These are phyloP conservation scores for Mycena maculata DNA, from an alignment of 768 basidiomycete genomes.

Conservation along the genomic window DNA sequence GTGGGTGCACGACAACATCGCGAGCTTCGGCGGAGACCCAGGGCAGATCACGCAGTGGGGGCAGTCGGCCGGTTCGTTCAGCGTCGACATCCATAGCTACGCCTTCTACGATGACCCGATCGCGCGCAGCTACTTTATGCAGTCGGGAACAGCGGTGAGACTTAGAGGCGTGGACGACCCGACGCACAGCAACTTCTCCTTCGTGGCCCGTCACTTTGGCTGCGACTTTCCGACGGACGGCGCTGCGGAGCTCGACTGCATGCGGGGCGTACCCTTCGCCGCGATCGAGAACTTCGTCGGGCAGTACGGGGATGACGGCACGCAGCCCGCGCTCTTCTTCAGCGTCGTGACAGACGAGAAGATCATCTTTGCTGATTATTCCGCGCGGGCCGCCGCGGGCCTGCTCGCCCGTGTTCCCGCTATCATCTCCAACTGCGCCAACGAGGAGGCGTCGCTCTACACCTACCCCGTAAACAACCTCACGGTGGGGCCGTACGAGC, in stretches of 20 bases:
- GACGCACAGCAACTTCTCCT: slow-evolving; percentile 6
- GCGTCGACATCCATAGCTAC: slow-evolving; percentile 5
- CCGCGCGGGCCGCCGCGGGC: slow-evolving; percentile 8
- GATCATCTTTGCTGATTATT: slow-evolving; percentile 10
- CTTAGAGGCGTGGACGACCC: not conserved
- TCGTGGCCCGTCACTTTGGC: slow-evolving; percentile 13
- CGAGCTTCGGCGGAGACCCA: slow-evolving; percentile 11
- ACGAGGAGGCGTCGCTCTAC: slow-evolving; percentile 2
- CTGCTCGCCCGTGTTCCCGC: not conserved
- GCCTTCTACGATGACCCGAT: slow-evolving; percentile 10
- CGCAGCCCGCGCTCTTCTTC: slow-evolving; percentile 4
- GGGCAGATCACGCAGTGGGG: slow-evolving; percentile 5
- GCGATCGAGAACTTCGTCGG: slow-evolving; percentile 12
- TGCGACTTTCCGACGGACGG: slow-evolving; percentile 4
- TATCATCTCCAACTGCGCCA: slow-evolving; percentile 7
- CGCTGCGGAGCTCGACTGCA: slow-evolving; percentile 13
- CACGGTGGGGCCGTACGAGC: slow-evolving; percentile 14
- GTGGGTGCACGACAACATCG: slow-evolving; percentile 17
- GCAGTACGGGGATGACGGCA: slow-evolving; percentile 4
- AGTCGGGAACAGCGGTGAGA: slow-evolving; percentile 7
- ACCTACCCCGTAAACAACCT: slow-evolving; percentile 3
- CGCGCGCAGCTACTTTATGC: slow-evolving; percentile 12
- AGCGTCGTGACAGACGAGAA: not conserved
- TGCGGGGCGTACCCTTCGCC: slow-evolving; percentile 9
- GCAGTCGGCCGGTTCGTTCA: slow-evolving; percentile 11